Conservation (phyloP, 2,329 filamentous ascomycete species). For the Clathrospora elynae region DNA sequence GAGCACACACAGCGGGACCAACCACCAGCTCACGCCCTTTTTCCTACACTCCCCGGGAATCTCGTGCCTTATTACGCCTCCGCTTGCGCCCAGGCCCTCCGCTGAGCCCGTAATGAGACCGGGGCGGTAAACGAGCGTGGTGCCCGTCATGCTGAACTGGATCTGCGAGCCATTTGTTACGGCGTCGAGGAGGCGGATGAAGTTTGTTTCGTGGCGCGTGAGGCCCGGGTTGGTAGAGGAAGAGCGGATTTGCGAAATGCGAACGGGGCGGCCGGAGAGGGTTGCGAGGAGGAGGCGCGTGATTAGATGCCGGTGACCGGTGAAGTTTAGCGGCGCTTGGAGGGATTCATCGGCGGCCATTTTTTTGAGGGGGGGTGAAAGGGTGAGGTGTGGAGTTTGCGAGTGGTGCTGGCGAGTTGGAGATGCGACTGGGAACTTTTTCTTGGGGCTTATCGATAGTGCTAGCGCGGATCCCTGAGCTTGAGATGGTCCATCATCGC, state of each 20-base stretch:
- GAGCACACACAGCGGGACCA: slow-evolving; percentile 85
- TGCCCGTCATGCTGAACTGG: slow-evolving; percentile 96
- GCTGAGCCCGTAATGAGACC: slow-evolving; percentile 88
- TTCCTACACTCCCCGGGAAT: slow-evolving; percentile 76
- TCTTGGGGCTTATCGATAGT: slow-evolving; percentile 5
- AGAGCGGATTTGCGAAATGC: slow-evolving; percentile 92
- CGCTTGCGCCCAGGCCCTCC: slow-evolving; percentile 72
- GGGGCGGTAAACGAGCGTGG: slow-evolving; percentile 87
- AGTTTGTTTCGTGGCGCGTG: slow-evolving; percentile 89
- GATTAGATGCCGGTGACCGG: slow-evolving; percentile 79
- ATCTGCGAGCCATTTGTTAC: slow-evolving; percentile 94
- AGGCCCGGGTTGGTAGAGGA: slow-evolving; percentile 88
- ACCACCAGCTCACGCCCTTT: slow-evolving; percentile 87
- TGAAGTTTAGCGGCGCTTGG: slow-evolving; percentile 70
- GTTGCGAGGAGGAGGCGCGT: slow-evolving; percentile 88
- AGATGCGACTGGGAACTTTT: slow-evolving; percentile 27
- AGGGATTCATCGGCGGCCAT: slow-evolving; percentile 46
- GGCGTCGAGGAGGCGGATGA: slow-evolving; percentile 90
- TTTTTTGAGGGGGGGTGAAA: slow-evolving; percentile 4
- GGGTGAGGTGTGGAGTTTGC: not conserved
- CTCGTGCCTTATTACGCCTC: slow-evolving; percentile 78
- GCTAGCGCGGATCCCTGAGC: slow-evolving; percentile 1
- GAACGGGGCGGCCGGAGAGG: slow-evolving; percentile 84
- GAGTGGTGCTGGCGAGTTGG: slow-evolving; percentile 1
- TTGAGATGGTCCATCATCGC: not conserved